Evolutionary conservation across 192 early-diverging fungal genomes (phyloP).

Genomic region (Rhizoclosmatium globosum): DNA sequence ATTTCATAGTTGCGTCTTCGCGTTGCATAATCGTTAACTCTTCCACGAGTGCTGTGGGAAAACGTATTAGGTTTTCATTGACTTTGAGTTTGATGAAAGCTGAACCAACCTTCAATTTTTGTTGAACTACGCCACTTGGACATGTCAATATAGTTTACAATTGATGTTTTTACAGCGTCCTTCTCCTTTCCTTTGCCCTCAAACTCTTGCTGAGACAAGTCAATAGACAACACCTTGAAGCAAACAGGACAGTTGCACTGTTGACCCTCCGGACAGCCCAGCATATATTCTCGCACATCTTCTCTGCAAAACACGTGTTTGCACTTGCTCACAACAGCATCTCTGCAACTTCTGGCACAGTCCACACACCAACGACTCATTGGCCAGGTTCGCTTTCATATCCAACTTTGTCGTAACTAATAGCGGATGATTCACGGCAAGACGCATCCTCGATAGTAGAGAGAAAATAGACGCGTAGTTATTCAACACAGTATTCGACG

Average conservation of each 20-base stretch:
- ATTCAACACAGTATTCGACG: constrained; percentile 83
- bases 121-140: constrained; percentile 86
- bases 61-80: not conserved
- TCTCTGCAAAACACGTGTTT: constrained; percentile 92
- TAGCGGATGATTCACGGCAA: constrained; percentile 88
- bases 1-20: constrained; percentile 78
- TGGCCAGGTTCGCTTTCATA: constrained; percentile 44
- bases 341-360: constrained; percentile 92
- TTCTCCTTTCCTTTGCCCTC: constrained; percentile 42
- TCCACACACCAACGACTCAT: constrained; percentile 81
- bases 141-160: constrained; percentile 93
- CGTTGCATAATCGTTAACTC: constrained; percentile 78
- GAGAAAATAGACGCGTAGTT: constrained; percentile 96
- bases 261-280: constrained; percentile 43
- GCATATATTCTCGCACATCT: constrained; percentile 68
- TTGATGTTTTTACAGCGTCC: constrained; percentile 67
- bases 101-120: constrained; percentile 78
- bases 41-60: constrained; percentile 76
- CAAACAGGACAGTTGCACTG: constrained; percentile 80
- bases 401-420: constrained; percentile 51
- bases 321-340: constrained; percentile 83
- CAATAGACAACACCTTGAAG: constrained; percentile 77
- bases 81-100: not conserved
- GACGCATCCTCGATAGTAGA: constrained; percentile 85
- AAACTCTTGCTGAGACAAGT: constrained; percentile 64